These are phyloP conservation scores for Nelumbo lutea DNA, from an alignment of 164 flowering plant species.

Conservation along the genomic window DNA sequence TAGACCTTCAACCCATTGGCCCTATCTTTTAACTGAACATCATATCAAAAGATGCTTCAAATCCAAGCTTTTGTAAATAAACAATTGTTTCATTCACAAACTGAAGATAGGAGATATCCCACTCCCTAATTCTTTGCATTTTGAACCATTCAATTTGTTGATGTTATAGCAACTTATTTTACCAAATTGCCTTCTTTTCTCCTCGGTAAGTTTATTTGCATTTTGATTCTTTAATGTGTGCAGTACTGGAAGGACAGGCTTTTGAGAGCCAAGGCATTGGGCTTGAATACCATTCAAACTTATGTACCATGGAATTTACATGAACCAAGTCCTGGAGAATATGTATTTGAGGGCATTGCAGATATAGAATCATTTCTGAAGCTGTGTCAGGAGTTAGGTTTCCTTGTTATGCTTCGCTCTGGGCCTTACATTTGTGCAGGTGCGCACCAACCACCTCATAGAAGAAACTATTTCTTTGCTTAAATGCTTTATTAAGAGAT, in stretches of 20 bases:
- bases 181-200: neutral
- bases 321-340: conserved; percentile 69
- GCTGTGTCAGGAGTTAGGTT: conserved; percentile 68
- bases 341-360: conserved; percentile 74
- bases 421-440: conserved; percentile 99
- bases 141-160: no score
- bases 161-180: no score
- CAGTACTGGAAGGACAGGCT: conserved; percentile 98
- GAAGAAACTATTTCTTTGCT: neutral
- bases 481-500: neutral
- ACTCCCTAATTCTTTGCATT: no score
- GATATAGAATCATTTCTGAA: conserved; percentile 67
- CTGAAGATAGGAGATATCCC: no score
- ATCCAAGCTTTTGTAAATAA: no score
- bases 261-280: conserved; percentile 89
- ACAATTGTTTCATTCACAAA: no score
- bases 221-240: conserved; percentile 12
- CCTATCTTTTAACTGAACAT: no score
- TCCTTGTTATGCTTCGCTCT: conserved; percentile 91
- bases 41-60: no score
- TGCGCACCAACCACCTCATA: conserved; percentile 16
- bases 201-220: neutral
- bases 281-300: conserved; percentile 90
- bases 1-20: no score
- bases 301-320: conserved; percentile 99